phyloP scores from a whole-genome alignment of 371 early-diverging fungal species.

The Haplosporangium sp. region DNA sequence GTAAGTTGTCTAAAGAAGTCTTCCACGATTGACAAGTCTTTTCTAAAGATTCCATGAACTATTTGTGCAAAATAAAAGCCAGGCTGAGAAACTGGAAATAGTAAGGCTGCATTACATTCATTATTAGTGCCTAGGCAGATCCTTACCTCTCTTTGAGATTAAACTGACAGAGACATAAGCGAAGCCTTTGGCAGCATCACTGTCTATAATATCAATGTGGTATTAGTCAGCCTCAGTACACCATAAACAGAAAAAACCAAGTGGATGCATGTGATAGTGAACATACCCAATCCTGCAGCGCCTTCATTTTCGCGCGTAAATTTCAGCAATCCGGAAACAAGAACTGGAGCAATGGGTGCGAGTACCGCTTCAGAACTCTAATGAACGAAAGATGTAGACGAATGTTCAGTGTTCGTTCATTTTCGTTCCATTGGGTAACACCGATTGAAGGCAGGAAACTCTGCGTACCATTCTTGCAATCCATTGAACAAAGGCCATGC shows the following conservation, averaged over 20 bases:
- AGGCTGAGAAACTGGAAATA: not conserved
- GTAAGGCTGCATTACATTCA: not conserved
- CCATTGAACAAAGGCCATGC: constrained; percentile 91
- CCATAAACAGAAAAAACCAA: too few species aligned
- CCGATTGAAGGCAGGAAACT: too few species aligned
- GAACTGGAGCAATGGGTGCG: constrained; percentile 72
- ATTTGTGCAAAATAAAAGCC: not conserved
- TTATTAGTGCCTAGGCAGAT: not conserved
- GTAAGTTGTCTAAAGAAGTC: constrained; percentile 77
- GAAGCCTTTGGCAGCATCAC: constrained; percentile 81
- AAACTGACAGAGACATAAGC: constrained; percentile 87
- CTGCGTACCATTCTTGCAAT: constrained; percentile 76
- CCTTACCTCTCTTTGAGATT: constrained; percentile 76
- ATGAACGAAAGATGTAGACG: not conserved
- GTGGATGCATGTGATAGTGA: not conserved
- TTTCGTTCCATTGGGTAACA: not conserved
- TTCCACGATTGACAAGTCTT: constrained; percentile 70
- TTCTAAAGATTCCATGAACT: constrained; percentile 74
- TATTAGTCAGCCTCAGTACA: not conserved
- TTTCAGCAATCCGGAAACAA: constrained; percentile 80
- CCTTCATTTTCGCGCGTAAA: constrained; percentile 69
- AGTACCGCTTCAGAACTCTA: constrained; percentile 62
- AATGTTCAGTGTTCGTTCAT: not conserved
- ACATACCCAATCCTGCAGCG: constrained; percentile 57
- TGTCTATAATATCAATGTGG: constrained; percentile 54